phyloP scores from a whole-genome alignment of 768 basidiomycete genomes.

The Tricholoma saponaceum region DNA sequence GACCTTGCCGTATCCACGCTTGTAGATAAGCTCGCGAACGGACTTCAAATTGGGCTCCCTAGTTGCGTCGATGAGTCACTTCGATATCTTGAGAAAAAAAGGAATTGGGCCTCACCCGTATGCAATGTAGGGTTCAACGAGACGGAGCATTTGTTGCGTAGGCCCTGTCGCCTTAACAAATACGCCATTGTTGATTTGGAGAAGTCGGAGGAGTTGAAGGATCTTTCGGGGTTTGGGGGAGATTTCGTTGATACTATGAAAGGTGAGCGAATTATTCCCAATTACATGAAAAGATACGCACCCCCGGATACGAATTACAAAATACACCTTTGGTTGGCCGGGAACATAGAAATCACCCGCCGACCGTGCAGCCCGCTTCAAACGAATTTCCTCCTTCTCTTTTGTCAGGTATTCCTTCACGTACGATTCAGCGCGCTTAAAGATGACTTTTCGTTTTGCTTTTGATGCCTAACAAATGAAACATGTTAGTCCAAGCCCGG shows the following conservation, averaged over 20 bases:
- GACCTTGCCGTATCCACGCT: slow-evolving; percentile 99
- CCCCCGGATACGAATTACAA: slow-evolving; percentile 97
- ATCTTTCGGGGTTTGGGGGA: slow-evolving; percentile 99
- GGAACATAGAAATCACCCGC: slow-evolving; percentile 97
- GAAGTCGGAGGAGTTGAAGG: slow-evolving; percentile 94
- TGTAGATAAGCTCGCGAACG: slow-evolving; percentile 97
- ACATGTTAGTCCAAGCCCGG: slow-evolving; percentile 6
- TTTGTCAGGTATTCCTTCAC: slow-evolving; percentile 92
- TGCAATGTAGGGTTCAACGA: slow-evolving; percentile 95
- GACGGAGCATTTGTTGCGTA: slow-evolving; percentile 96
- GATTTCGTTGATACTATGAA: slow-evolving; percentile 94
- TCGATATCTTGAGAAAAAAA: background rate
- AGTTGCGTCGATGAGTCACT: background rate
- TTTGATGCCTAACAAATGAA: slow-evolving; percentile 59
- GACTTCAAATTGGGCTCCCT: slow-evolving; percentile 97
- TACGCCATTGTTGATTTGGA: slow-evolving; percentile 99
- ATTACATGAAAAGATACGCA: slow-evolving; percentile 35
- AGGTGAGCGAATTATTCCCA: slow-evolving; percentile 5
- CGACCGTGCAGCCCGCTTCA: slow-evolving; percentile 89
- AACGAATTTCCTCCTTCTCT: slow-evolving; percentile 95
- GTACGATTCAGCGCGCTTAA: slow-evolving; percentile 98
- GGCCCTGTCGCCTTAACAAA: slow-evolving; percentile 97
- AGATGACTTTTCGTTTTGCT: slow-evolving; percentile 94
- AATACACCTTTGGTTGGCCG: slow-evolving; percentile 95
- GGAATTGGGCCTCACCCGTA: slow-evolving; percentile 65